Evolutionary conservation across 2,329 filamentous ascomycete species (phyloP).

Genomic region (Monosporascus ibericus): DNA sequence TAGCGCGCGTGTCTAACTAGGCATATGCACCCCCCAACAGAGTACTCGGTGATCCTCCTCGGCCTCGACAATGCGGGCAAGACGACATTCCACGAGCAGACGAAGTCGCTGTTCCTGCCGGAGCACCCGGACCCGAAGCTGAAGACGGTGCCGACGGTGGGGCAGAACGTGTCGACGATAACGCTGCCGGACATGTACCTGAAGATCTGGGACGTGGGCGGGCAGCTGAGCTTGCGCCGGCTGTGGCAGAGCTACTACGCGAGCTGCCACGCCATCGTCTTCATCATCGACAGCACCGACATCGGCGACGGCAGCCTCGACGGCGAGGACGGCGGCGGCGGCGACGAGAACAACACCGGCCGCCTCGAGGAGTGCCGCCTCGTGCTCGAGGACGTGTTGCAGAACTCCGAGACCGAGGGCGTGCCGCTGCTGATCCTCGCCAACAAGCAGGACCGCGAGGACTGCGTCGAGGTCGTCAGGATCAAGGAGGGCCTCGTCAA

Average conservation of each 20-base stretch:
- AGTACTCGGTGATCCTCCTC: constrained; percentile 95
- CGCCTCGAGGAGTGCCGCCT: constrained; percentile 82
- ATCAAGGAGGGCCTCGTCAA: constrained; percentile 97
- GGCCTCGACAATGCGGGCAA: constrained; percentile 98
- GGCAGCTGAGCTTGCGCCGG: constrained; percentile 79
- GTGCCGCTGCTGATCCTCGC: constrained; percentile 88
- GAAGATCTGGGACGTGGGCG: constrained; percentile 97
- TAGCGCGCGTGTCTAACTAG: not conserved
- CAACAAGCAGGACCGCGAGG: constrained; percentile 96
- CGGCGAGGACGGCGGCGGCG: constrained; percentile 4
- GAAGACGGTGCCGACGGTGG: constrained; percentile 93
- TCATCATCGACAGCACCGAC: constrained; percentile 93
- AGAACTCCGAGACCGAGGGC: constrained; percentile 80
- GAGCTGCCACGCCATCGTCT: constrained; percentile 92
- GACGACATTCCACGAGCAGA: constrained; percentile 94
- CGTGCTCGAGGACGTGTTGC: constrained; percentile 84
- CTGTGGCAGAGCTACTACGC: constrained; percentile 96
- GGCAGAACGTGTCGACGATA: constrained; percentile 92
- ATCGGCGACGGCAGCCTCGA: constrained; percentile 75
- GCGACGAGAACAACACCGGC: constrained; percentile 45
- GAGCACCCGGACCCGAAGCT: constrained; percentile 56
- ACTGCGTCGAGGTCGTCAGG: constrained; percentile 92
- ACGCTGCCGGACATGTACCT: constrained; percentile 90
- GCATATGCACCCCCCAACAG: constrained; percentile 36
- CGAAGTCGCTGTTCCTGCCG: constrained; percentile 78